These are phyloP conservation scores for Arxiozyma heterogenica DNA, from an alignment of 1,139 yeast species.

Conservation along the genomic window DNA sequence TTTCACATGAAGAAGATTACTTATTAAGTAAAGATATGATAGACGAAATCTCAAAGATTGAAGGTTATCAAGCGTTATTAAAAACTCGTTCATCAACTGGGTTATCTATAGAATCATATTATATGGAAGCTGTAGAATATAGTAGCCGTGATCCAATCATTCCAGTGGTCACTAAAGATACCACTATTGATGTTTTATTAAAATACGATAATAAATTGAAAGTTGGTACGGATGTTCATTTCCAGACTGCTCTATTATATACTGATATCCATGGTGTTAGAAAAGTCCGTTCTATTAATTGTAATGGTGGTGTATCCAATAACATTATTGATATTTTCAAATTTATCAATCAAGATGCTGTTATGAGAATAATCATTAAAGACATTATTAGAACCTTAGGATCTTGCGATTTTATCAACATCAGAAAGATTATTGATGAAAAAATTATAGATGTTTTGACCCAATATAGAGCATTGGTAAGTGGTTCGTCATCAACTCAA, in stretches of 20 bases:
- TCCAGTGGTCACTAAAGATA: constrained; percentile 57
- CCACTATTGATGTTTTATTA: constrained; percentile 62
- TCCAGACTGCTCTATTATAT: constrained; percentile 83
- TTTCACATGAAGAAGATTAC: constrained; percentile 61
- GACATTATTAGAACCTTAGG: constrained; percentile 59
- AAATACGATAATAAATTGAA: constrained; percentile 70
- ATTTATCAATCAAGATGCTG: constrained; percentile 78
- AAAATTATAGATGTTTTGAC: constrained; percentile 68
- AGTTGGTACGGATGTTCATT: constrained; percentile 69
- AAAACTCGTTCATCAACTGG: constrained; percentile 88
- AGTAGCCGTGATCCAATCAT: constrained; percentile 53
- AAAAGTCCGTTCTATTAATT: constrained; percentile 75
- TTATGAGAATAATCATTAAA: constrained; percentile 62
- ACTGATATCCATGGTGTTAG: constrained; percentile 70
- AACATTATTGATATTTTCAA: constrained; percentile 65
- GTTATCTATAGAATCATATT: constrained; percentile 70
- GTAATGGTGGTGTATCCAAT: constrained; percentile 73
- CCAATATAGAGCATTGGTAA: constrained; percentile 55
- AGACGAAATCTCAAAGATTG: constrained; percentile 36
- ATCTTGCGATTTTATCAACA: constrained; percentile 48
- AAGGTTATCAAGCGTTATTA: constrained; percentile 75
- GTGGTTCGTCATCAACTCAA: constrained; percentile 46
- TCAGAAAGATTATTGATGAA: constrained; percentile 54
- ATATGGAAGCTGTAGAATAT: constrained; percentile 40
- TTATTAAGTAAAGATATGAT: constrained; percentile 53